Evolutionary conservation across 306 rosid species (phyloP).

Genomic region (Pyrus bretschneideri): DNA sequence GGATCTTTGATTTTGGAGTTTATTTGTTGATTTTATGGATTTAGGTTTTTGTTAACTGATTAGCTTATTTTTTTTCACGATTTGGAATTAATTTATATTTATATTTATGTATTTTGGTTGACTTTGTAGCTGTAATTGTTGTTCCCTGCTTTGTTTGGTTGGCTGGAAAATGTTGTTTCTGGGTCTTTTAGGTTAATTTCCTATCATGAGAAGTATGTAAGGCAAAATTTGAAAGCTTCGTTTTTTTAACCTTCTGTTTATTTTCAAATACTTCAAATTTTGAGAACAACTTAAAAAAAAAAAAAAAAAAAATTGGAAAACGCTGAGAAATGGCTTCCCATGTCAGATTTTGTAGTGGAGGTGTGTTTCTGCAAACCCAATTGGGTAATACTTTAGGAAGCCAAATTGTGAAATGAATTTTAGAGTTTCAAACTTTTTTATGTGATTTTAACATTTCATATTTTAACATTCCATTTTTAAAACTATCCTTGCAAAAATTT

Average conservation of each 20-base stretch:
- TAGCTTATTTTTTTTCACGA: not conserved
- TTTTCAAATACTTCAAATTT: not conserved
- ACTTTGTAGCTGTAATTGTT: not conserved
- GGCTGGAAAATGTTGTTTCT: not conserved
- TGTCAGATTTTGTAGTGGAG: not conserved
- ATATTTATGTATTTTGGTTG: slow-evolving; percentile 3
- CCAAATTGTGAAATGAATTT: not conserved
- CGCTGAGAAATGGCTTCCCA: no score
- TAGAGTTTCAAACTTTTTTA: no score
- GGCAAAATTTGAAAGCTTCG: not conserved
- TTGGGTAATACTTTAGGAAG: not conserved
- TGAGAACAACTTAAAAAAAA: not conserved
- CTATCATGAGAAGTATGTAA: not conserved
- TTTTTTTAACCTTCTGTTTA: not conserved
- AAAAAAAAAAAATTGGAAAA: no score
- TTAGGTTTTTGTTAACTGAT: not conserved
- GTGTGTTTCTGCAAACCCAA: not conserved
- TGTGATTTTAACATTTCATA: not conserved
- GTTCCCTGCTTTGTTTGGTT: not conserved
- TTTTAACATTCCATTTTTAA: not conserved
- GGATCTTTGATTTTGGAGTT: slow-evolving; percentile 23
- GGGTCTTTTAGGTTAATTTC: not conserved
- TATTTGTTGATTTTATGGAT: not conserved
- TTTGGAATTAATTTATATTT: slow-evolving; percentile 11
- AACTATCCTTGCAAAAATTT: no score